Evolutionary conservation across 2,329 filamentous ascomycete species (phyloP).

Genomic region (Zasmidium angulare): DNA sequence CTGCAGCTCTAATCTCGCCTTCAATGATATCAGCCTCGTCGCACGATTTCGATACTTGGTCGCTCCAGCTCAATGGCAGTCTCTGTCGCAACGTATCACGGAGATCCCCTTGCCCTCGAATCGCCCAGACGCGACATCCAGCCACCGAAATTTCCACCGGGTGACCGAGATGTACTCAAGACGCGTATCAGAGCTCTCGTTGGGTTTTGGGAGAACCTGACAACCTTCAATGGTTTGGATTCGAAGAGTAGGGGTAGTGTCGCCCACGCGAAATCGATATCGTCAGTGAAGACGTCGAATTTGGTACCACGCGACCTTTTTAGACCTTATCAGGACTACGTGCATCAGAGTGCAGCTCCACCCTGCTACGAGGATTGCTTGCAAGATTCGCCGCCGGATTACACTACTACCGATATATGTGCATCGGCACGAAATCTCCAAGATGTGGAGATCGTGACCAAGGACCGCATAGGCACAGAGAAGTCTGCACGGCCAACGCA

Average conservation of each 20-base stretch:
- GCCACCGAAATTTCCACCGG: conserved; percentile 47
- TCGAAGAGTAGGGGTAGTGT: not conserved
- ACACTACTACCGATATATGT: conserved; percentile 35
- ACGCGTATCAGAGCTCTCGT: conserved; percentile 27
- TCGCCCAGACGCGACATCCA: conserved; percentile 44
- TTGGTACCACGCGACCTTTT: conserved; percentile 21
- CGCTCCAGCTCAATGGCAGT: conserved; percentile 44
- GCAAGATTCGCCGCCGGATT: conserved; percentile 46
- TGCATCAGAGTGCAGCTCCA: conserved; percentile 28
- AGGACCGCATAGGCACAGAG: conserved; percentile 8
- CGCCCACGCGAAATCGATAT: not conserved
- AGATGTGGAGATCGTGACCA: conserved; percentile 7
- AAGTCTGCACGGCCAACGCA: not conserved
- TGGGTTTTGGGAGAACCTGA: conserved; percentile 25
- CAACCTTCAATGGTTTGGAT: conserved; percentile 5
- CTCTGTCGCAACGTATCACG: conserved; percentile 43
- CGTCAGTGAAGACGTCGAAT: not conserved
- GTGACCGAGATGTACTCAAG: conserved; percentile 42
- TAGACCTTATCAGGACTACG: conserved; percentile 11
- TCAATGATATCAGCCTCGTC: conserved; percentile 35
- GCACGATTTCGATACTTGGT: conserved; percentile 25
- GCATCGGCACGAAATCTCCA: conserved; percentile 14
- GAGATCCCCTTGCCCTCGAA: conserved; percentile 41
- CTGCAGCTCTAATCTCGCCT: conserved; percentile 24
- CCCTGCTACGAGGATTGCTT: conserved; percentile 47